These are phyloP conservation scores for Venturia pyrina DNA, from an alignment of 2,329 filamentous ascomycete genomes.

Conservation along the genomic window DNA sequence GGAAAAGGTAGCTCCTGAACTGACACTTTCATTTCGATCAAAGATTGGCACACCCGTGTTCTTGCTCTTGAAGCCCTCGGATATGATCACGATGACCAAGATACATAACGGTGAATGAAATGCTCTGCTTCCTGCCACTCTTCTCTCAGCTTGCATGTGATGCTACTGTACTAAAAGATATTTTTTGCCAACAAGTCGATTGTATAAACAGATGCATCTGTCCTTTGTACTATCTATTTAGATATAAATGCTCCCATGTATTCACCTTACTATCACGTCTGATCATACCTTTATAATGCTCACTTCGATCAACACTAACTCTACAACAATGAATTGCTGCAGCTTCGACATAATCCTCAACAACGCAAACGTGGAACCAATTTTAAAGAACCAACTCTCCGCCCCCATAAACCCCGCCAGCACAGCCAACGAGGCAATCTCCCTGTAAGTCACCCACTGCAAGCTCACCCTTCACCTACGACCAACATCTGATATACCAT, in stretches of 20 bases:
- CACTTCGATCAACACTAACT: neutral
- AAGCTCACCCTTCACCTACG: neutral
- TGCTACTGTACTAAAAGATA: neutral
- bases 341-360: neutral
- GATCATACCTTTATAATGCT: too few relatives aligned
- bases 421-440: neutral
- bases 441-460: neutral
- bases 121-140: too few relatives aligned
- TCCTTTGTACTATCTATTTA: neutral
- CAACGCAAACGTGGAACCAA: neutral
- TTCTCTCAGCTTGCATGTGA: too few relatives aligned
- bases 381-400: too few relatives aligned
- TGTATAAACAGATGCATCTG: neutral
- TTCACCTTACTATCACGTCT: neutral
- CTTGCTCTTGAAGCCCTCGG: too few relatives aligned
- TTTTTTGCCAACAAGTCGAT: neutral
- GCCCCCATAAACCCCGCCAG: neutral
- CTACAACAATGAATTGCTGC: neutral
- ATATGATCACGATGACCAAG: too few relatives aligned
- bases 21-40: too few relatives aligned
- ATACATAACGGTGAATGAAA: too few relatives aligned
- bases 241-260: neutral
- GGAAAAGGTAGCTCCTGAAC: too few relatives aligned
- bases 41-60: too few relatives aligned
- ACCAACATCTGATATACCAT: neutral